Evolutionary conservation across 306 rosid species (phyloP).

Genomic region (Lablab purpureus): DNA sequence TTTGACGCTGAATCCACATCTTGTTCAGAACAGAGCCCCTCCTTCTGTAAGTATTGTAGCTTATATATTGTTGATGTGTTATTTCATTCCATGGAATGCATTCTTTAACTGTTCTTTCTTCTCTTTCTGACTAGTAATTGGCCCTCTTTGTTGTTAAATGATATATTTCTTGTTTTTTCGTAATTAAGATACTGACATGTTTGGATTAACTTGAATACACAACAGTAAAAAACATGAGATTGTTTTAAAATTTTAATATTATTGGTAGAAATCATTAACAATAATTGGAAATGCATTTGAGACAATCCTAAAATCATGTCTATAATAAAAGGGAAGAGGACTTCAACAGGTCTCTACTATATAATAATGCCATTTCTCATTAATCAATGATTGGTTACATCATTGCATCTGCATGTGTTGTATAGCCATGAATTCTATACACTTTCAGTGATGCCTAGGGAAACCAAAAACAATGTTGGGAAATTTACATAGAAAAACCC

Average conservation of each 20-base stretch:
- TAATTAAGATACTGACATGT: constrained; percentile 27
- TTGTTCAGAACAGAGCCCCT: constrained; percentile 80
- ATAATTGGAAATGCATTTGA: background rate
- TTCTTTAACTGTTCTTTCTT: background rate
- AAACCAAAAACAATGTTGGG: background rate
- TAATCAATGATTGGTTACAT: background rate
- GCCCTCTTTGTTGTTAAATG: background rate
- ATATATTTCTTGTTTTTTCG: constrained; percentile 26
- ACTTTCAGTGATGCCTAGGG: background rate
- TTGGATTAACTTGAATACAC: background rate
- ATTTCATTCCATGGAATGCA: constrained; percentile 31
- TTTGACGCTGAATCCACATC: constrained; percentile 91
- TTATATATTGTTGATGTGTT: constrained; percentile 10
- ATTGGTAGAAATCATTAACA: background rate
- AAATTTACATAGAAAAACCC: background rate
- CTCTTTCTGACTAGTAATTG: background rate
- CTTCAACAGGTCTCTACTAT: background rate
- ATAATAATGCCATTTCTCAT: background rate
- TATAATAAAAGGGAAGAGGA: background rate
- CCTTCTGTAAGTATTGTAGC: constrained; percentile 69
- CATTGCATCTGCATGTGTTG: background rate
- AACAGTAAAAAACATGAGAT: background rate
- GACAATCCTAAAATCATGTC: background rate
- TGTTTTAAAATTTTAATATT: background rate
- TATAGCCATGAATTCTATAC: background rate